Conservation (phyloP, 768 basidiomycete genomes). For the Astraeus odoratus region DNA sequence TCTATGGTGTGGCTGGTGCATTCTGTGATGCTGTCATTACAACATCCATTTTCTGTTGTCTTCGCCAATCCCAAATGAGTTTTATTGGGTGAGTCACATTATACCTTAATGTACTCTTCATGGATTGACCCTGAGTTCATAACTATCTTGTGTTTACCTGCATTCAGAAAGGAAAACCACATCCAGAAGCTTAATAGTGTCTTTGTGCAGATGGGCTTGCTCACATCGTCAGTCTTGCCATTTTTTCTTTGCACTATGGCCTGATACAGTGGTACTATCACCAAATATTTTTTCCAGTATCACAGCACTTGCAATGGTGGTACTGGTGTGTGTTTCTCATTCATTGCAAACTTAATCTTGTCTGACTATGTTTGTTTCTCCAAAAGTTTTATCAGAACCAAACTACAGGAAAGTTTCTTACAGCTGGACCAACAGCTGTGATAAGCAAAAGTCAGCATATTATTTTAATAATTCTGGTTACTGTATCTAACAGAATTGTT, state of each 20-base stretch:
- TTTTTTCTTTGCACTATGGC: neutral
- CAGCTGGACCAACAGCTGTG: slow-evolving; percentile 6
- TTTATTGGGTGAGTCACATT: slow-evolving; percentile 6
- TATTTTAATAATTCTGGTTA: neutral
- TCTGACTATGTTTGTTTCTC: neutral
- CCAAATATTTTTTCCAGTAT: slow-evolving; percentile 4
- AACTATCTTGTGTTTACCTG: too few relatives aligned
- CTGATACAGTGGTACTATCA: neutral
- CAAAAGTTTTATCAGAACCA: slow-evolving; percentile 12
- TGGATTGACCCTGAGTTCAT: neutral
- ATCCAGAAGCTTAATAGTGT: slow-evolving; percentile 10
- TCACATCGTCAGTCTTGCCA: slow-evolving; percentile 12
- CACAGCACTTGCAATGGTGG: slow-evolving; percentile 5
- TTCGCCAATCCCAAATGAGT: slow-evolving; percentile 9
- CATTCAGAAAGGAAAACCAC: slow-evolving; percentile 7
- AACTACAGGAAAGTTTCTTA: slow-evolving; percentile 1
- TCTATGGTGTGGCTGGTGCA: slow-evolving; percentile 11
- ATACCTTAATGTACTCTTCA: neutral
- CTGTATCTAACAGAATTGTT: too few relatives aligned
- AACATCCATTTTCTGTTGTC: slow-evolving; percentile 8
- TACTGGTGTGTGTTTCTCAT: slow-evolving; percentile 6
- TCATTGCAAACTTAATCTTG: neutral
- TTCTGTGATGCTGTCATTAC: slow-evolving; percentile 18
- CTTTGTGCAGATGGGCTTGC: slow-evolving; percentile 15
- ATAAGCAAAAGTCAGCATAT: slow-evolving; percentile 12